Evolutionary conservation across 2,329 filamentous ascomycete species (phyloP), one percentile per base, ranked within the genome.

Genomic region (Metarhizium rileyi): DNA sequence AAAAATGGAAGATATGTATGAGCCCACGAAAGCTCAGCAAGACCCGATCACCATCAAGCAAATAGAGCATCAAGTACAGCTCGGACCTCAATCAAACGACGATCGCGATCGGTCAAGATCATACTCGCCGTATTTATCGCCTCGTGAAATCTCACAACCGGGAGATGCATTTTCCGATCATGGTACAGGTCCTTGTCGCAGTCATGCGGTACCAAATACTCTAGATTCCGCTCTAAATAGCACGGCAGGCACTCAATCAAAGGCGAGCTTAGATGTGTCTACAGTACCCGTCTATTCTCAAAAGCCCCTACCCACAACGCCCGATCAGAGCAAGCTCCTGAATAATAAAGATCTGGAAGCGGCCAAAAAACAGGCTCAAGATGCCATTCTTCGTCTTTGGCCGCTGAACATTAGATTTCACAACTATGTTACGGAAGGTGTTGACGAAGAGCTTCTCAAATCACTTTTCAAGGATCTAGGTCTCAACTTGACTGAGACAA

Each of bases 401-500:
- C 72, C 75, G 1, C 63, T 87, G 52, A 85, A 87, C 45, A 80
- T 94, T 51, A 80, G 80, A 20, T 95, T 84, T 60, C 75, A 84
- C 49, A 77, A 87, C 52, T 83, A 91, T 50, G 70, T 90, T 12
- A 74, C 81, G 10, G 86, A 91, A 63, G 86, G 87, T 0, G 75
- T 91, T 40, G 78, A 90, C 56, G 72, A 77, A 33, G 65, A 66
- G 1, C 61, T 89, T 10, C 67, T 95, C 33, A 76, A 74, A 50
- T 64, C 70, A 27, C 71, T 93, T 1, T 93, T 90, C 58, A 69
- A 74, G 25, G 83, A 88, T 20, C 68, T 93, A 3, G 81, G 83
- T 3, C 72, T 90, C 4, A 72, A 76, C 28, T 69, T 71, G 2
- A 45, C 41, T 14, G 36, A 47, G 20, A 30, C 20, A 12, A 45